These are phyloP conservation scores for Fusarium oxysporum DNA, from an alignment of 2,329 filamentous ascomycete genomes.

Conservation along the genomic window DNA sequence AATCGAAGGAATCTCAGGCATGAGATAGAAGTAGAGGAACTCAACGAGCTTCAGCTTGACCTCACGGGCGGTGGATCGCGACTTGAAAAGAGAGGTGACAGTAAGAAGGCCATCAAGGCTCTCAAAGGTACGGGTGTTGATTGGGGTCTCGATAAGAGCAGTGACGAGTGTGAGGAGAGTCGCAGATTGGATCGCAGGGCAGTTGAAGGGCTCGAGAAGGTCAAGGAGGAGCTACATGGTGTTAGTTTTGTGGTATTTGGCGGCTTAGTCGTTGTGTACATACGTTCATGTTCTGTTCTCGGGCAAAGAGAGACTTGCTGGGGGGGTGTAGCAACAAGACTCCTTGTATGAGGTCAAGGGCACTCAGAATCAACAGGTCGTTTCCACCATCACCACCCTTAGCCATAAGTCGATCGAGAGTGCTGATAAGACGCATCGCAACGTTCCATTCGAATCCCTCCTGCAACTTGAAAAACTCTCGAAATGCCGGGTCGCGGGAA, in stretches of 20 bases:
- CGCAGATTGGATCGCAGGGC: constrained; percentile 89
- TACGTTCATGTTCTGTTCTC: constrained; percentile 95
- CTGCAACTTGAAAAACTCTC: constrained; percentile 96
- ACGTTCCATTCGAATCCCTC: constrained; percentile 99
- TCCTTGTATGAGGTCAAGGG: constrained; percentile 90
- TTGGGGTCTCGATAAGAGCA: constrained; percentile 85
- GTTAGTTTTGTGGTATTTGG: constrained; percentile 20
- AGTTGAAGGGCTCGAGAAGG: constrained; percentile 91
- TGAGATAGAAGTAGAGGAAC: constrained; percentile 98
- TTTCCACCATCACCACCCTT: constrained; percentile 85
- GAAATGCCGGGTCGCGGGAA: constrained; percentile 85
- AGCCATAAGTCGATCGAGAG: constrained; percentile 86
- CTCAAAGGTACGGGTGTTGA: constrained; percentile 93
- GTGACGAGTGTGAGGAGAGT: constrained; percentile 92
- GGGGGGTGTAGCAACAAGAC: constrained; percentile 89
- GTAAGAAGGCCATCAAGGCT: constrained; percentile 90
- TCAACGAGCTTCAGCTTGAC: constrained; percentile 97
- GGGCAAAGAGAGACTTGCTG: constrained; percentile 85
- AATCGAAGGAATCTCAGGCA: constrained; percentile 81
- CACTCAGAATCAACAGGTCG: constrained; percentile 87
- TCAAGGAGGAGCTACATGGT: constrained; percentile 80
- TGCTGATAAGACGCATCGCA: constrained; percentile 84
- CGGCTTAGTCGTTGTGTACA: constrained; percentile 44
- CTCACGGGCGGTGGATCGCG: constrained; percentile 83
- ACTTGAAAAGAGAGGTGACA: constrained; percentile 93